phyloP scores from a whole-genome alignment of 148 eudicot genomes.

The Pouteria glomerata region DNA sequence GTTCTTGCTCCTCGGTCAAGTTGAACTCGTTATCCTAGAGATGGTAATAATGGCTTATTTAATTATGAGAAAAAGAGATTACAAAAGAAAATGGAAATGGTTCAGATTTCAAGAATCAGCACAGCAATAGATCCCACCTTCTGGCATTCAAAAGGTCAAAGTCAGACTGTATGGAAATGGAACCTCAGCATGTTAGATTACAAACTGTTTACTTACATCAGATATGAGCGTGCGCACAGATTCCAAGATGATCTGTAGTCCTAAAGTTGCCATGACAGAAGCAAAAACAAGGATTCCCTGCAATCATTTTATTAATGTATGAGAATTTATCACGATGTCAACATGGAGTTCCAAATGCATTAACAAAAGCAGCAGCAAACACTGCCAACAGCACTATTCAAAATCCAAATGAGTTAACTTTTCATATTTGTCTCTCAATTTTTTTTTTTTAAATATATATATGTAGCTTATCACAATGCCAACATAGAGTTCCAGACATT shows the following conservation, averaged over 20 bases:
- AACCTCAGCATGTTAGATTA: neutral
- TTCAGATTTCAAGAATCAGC: too few relatives aligned
- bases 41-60: neutral
- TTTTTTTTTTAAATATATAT: too few relatives aligned
- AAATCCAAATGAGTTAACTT: neutral
- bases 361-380: neutral
- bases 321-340: neutral
- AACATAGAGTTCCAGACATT: conserved; percentile 1
- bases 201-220: conserved; percentile 39
- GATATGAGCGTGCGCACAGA: conserved; percentile 52
- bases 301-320: conserved; percentile 6
- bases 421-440: too few relatives aligned
- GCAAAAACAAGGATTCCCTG: conserved; percentile 96
- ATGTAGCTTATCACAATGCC: too few relatives aligned
- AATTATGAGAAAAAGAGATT: too few relatives aligned
- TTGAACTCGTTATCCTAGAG: conserved; percentile 46
- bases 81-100: neutral
- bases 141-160: conserved; percentile 9
- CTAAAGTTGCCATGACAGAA: conserved; percentile 94
- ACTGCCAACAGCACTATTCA: neutral
- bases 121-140: too few relatives aligned
- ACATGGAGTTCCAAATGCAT: neutral
- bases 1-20: conserved; percentile 54
- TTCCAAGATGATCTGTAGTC: conserved; percentile 73
- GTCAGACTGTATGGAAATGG: neutral